Conservation (phyloP, 2,329 filamentous ascomycete species). For the Penicillium sp. region DNA sequence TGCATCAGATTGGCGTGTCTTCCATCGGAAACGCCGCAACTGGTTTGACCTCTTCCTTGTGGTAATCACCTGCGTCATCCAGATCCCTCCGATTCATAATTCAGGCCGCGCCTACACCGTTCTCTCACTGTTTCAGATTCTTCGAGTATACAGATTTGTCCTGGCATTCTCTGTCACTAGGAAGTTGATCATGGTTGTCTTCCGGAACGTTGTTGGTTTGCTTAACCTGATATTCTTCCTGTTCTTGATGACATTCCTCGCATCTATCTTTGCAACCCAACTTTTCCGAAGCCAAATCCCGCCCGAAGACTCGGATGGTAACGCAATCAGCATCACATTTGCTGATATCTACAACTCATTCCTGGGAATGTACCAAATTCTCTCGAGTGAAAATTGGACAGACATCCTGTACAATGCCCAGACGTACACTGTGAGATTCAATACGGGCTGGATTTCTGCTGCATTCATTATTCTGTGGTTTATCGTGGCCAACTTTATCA, state of each 20-base stretch:
- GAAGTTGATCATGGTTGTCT: conserved; percentile 80
- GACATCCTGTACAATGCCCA: conserved; percentile 81
- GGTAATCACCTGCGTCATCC: conserved; percentile 79
- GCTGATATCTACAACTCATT: conserved; percentile 94
- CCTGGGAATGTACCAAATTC: conserved; percentile 93
- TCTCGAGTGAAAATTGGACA: conserved; percentile 98
- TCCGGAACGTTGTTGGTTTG: conserved; percentile 90
- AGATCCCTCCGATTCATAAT: conserved; percentile 77
- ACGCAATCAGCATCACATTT: conserved; percentile 74
- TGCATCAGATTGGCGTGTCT: conserved; percentile 75
- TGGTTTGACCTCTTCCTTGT: conserved; percentile 79
- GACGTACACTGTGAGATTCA: conserved; percentile 62
- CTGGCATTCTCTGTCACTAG: conserved; percentile 84
- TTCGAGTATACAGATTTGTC: conserved; percentile 89
- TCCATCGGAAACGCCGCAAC: conserved; percentile 74
- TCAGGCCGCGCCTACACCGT: conserved; percentile 77
- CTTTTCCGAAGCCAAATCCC: conserved; percentile 88
- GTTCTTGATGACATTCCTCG: conserved; percentile 90
- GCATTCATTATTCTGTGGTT: conserved; percentile 94
- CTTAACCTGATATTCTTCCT: conserved; percentile 95
- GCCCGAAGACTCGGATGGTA: conserved; percentile 60
- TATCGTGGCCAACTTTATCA: conserved; percentile 90
- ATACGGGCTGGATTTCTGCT: conserved; percentile 90
- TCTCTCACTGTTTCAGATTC: conserved; percentile 89
- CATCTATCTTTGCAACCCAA: conserved; percentile 90